phyloP scores from a whole-genome alignment of 2,329 filamentous ascomycete genomes.

The Cylindrodendrum hubeiense region DNA sequence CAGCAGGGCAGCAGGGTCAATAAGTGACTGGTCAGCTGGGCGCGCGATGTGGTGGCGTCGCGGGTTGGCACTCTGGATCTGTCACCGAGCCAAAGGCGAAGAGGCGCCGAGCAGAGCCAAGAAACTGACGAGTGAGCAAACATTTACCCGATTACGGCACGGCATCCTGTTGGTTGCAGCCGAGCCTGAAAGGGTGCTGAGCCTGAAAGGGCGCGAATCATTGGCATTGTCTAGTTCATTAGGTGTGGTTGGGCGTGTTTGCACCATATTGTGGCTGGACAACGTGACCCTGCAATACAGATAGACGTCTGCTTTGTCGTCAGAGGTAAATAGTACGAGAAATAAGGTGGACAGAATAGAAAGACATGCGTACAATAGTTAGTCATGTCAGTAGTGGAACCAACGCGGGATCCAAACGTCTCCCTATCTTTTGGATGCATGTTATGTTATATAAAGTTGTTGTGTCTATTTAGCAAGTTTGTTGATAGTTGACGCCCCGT shows the following conservation, averaged over 20 bases:
- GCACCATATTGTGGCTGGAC: neutral
- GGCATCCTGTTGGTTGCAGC: constrained; percentile 2
- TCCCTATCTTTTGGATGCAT: neutral
- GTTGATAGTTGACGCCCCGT: neutral
- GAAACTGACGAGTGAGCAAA: neutral
- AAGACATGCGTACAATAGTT: too few species aligned
- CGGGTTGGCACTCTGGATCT: constrained; percentile 11
- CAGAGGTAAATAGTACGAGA: neutral
- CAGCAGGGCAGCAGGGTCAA: neutral
- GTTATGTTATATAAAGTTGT: neutral
- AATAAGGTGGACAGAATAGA: neutral
- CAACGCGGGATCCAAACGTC: too few species aligned
- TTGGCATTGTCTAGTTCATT: neutral
- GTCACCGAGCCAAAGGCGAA: neutral
- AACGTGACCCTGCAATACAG: constrained; percentile 5
- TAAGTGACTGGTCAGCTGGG: constrained; percentile 14
- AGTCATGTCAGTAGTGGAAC: too few species aligned
- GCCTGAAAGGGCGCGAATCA: neutral
- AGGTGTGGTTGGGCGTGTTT: neutral
- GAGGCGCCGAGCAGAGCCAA: neutral
- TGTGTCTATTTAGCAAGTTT: neutral
- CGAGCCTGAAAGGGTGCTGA: neutral
- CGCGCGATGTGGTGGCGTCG: constrained; percentile 21
- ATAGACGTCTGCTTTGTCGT: constrained; percentile 8
- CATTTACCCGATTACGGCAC: neutral